Evolutionary conservation across 805 yeast species (phyloP), one percentile per base, ranked within the genome.

Genomic region (Grigorovia yakushimaensis): DNA sequence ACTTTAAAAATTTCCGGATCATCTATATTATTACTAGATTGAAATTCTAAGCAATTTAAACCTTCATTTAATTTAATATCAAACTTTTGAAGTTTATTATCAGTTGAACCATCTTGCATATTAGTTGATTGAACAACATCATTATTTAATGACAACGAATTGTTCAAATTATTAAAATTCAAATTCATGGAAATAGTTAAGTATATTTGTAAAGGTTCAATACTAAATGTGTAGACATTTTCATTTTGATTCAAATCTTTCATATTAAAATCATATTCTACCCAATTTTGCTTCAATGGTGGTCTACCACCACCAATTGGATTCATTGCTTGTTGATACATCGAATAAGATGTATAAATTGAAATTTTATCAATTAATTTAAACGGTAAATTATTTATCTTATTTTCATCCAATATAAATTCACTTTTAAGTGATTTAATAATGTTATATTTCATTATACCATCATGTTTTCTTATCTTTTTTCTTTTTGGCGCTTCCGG

Each of bases 51-150:
- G 9, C 38, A 47, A 44, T 64, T 64, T 21, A 62, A 45, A n/a
- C 68, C 68, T 46, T 64, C 68, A 27, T 49, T 44, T 24, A 64
- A 51, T 23, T 59, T 57, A 7, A 64, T 47, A 37, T 62, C 65
- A 44, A 51, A 64, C n/a, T 51, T 59, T 39, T 55, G 54, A 10
- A 55, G 48, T 21, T 45, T 60, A 9, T 19, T 17, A 19, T 40
- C 36, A 42, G 17, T 9, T 13, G 37, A 13, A 33, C 15, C 17
- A 33, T 13, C 17, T n/a, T 33, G 17, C 30, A 17, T 20, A 37
- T 39, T 46, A 40, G 43, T 44, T 40, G 42, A 24, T 43, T 47
- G 54, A 10, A 60, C 44, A 13, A 42, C 44, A 22, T 62, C 66
- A 21, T 51, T 54, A 48, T 64, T 62, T 7, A 62, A 51, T 33